These are phyloP conservation scores for Candida schatavii DNA, from an alignment of 805 yeast genomes.

Conservation along the genomic window DNA sequence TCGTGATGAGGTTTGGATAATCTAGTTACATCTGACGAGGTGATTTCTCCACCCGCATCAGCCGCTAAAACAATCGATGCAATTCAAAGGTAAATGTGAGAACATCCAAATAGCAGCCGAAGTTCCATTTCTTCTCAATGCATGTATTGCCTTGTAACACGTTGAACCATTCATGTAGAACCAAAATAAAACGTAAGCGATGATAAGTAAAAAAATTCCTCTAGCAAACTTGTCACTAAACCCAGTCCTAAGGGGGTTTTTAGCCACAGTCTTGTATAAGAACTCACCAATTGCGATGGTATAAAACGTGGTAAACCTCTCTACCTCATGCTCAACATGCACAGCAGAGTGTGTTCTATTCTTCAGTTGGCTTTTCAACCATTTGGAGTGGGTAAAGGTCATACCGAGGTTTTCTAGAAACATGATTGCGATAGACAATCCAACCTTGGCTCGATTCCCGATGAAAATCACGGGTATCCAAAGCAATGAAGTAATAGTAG, in stretches of 20 bases:
- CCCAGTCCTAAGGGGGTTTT: slow-evolving; percentile 47
- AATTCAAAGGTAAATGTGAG: slow-evolving; percentile 48
- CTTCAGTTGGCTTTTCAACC: slow-evolving; percentile 38
- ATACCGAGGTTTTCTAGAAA: slow-evolving; percentile 39
- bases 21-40: slow-evolving; percentile 22
- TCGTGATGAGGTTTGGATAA: not conserved
- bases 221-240: slow-evolving; percentile 43
- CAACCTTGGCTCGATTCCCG: slow-evolving; percentile 42
- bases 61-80: slow-evolving; percentile 54
- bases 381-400: slow-evolving; percentile 50
- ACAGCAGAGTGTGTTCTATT: slow-evolving; percentile 54
- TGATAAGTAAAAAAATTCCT: slow-evolving; percentile 46
- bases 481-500: slow-evolving; percentile 33
- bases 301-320: slow-evolving; percentile 54
- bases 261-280: slow-evolving; percentile 50
- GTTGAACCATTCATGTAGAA: slow-evolving; percentile 57
- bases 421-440: slow-evolving; percentile 39
- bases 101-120: slow-evolving; percentile 48
- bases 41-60: slow-evolving; percentile 55
- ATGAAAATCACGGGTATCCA: slow-evolving; percentile 57
- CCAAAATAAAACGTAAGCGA: slow-evolving; percentile 50
- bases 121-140: slow-evolving; percentile 45
- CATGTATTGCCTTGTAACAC: slow-evolving; percentile 46
- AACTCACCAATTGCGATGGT: slow-evolving; percentile 68
- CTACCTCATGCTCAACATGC: slow-evolving; percentile 67